These are phyloP conservation scores for Holtermannia corniformis DNA, from an alignment of 768 basidiomycete species.

Conservation along the genomic window DNA sequence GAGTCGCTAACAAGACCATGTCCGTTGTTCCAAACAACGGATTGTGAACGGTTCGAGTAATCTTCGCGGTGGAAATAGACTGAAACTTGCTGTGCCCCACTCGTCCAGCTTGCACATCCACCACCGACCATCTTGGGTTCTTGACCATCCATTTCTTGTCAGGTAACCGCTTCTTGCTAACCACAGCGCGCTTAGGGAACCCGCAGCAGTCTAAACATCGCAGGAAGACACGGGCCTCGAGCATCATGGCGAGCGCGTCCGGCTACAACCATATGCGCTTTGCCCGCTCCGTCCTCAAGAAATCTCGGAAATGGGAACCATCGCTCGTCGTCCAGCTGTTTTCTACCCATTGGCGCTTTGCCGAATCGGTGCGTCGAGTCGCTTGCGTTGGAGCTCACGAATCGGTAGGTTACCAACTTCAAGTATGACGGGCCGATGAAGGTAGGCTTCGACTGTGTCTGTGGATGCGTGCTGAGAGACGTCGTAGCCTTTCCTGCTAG, in stretches of 20 bases:
- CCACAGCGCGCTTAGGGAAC: too few relatives aligned
- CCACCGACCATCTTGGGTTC: too few relatives aligned
- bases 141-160: too few relatives aligned
- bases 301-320: conserved; percentile 41
- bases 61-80: too few relatives aligned
- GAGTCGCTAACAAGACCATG: too few relatives aligned
- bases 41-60: too few relatives aligned
- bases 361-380: conserved; percentile 38
- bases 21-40: too few relatives aligned
- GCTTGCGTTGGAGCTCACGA: neutral
- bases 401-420: conserved; percentile 39
- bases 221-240: too few relatives aligned
- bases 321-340: conserved; percentile 44
- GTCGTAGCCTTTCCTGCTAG: conserved; percentile 42
- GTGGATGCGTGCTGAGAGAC: neutral
- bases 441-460: conserved; percentile 18
- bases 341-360: conserved; percentile 42
- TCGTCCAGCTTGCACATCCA: too few relatives aligned
- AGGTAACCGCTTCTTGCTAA: too few relatives aligned
- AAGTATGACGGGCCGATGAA: conserved; percentile 44
- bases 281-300: conserved; percentile 42
- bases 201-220: too few relatives aligned
- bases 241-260: conserved; percentile 39
- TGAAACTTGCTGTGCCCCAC: too few relatives aligned
- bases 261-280: conserved; percentile 43